A percentile compares a stretch with the other conserved stretches of the same genome.
These are phyloP conservation scores for Gossypium arboreum DNA, from an alignment of 345 rosid species.

Conservation along the genomic window DNA sequence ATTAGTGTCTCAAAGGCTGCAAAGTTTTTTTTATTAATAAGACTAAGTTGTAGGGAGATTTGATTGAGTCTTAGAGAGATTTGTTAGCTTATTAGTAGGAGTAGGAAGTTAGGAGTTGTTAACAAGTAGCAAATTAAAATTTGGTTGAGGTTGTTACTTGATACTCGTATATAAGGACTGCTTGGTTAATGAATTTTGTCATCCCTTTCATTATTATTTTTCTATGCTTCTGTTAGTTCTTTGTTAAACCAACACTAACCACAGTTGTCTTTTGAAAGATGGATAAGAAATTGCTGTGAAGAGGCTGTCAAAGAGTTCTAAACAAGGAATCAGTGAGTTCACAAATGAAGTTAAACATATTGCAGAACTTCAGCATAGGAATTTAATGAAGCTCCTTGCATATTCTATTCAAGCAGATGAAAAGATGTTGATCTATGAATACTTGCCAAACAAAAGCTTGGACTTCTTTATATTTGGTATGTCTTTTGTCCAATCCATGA, in stretches of 20 bases:
- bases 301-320: slow-evolving; percentile 17
- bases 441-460: slow-evolving; percentile 40
- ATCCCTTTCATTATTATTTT: no score
- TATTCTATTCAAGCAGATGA: slow-evolving; percentile 30
- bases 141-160: no score
- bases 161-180: no score
- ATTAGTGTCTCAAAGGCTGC: no score
- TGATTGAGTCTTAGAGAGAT: no score
- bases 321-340: slow-evolving; percentile 24
- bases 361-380: slow-evolving; percentile 36
- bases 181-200: no score
- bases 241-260: no score
- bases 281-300: slow-evolving; percentile 20
- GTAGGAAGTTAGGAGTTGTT: no score
- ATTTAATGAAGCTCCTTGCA: slow-evolving; percentile 37
- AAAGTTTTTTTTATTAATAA: no score
- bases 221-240: no score
- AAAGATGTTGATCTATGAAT: slow-evolving; percentile 33
- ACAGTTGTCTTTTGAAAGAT: not conserved
- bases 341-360: slow-evolving; percentile 24
- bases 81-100: not conserved
- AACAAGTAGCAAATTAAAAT: no score
- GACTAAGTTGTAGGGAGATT: no score
- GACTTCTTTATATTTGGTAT: slow-evolving; percentile 35
- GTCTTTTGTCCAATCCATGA: not conserved